phyloP scores from a whole-genome alignment of 768 basidiomycete genomes.

The Leccinum pellstonianum region DNA sequence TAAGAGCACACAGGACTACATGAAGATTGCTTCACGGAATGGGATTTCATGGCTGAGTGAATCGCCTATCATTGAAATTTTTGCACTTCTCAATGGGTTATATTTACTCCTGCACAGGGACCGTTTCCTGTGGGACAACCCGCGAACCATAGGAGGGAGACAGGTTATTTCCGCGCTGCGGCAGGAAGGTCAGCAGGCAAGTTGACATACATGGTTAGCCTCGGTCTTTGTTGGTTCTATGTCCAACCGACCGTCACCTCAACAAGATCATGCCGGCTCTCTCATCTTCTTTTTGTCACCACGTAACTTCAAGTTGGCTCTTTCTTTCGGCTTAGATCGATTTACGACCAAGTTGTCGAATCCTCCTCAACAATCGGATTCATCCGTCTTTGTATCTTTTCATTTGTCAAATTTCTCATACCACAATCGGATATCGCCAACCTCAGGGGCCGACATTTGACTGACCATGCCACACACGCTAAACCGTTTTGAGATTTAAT shows the following conservation, averaged over 20 bases:
- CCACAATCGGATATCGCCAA: neutral
- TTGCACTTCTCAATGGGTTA: constrained; percentile 10
- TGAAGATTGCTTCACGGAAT: constrained; percentile 17
- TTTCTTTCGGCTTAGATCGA: neutral
- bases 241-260: neutral
- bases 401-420: neutral
- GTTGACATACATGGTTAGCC: constrained; percentile 14
- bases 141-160: constrained; percentile 14
- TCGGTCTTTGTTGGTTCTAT: neutral
- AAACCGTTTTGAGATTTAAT: constrained; percentile 16
- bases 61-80: constrained; percentile 16
- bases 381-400: neutral
- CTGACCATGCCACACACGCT: constrained; percentile 13
- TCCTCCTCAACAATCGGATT: neutral
- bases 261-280: neutral
- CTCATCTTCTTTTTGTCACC: neutral
- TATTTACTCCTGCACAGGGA: neutral
- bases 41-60: constrained; percentile 20
- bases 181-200: constrained; percentile 1
- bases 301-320: neutral
- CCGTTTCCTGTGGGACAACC: constrained; percentile 2
- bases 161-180: constrained; percentile 22
- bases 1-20: constrained; percentile 1
- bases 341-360: neutral
- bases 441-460: constrained; percentile 1